These are phyloP conservation scores for Hylodesmum podocarpum DNA, from an alignment of 306 rosid genomes.

Conservation along the genomic window DNA sequence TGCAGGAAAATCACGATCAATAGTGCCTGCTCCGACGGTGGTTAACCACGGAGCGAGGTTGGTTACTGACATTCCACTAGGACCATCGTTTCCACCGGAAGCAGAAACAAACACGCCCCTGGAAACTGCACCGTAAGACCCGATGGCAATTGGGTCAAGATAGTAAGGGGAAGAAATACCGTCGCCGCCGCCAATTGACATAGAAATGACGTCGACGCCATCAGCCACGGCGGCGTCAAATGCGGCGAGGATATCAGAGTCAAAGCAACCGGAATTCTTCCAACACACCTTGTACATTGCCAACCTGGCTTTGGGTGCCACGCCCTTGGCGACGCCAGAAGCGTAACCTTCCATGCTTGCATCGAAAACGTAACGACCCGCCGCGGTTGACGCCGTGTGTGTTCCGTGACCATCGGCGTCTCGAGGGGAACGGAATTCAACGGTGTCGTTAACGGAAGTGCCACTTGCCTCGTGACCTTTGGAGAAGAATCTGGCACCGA, in stretches of 20 bases:
- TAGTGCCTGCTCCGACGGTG: not conserved
- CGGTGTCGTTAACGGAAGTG: not conserved
- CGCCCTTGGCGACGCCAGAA: not conserved
- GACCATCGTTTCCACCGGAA: not conserved
- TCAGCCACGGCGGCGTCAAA: not conserved
- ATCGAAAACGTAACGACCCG: not conserved
- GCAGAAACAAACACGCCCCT: not conserved
- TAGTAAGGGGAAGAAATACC: not conserved
- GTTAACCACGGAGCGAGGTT: not conserved
- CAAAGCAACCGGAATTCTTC: not conserved
- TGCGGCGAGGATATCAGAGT: not conserved
- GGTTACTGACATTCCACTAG: not conserved
- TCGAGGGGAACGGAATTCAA: not conserved
- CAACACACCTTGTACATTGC: not conserved
- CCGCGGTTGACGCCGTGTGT: not conserved
- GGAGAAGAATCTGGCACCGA: not conserved
- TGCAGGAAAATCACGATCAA: not conserved
- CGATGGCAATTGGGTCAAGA: not conserved
- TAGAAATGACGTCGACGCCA: not conserved
- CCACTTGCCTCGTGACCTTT: not conserved
- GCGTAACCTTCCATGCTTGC: not conserved
- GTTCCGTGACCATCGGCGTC: not conserved
- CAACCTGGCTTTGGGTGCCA: not conserved
- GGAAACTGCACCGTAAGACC: not conserved
- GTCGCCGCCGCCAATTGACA: not conserved